These are phyloP conservation scores for Apostasia ramifera DNA, from an alignment of 106 monocot genomes.

Conservation along the genomic window DNA sequence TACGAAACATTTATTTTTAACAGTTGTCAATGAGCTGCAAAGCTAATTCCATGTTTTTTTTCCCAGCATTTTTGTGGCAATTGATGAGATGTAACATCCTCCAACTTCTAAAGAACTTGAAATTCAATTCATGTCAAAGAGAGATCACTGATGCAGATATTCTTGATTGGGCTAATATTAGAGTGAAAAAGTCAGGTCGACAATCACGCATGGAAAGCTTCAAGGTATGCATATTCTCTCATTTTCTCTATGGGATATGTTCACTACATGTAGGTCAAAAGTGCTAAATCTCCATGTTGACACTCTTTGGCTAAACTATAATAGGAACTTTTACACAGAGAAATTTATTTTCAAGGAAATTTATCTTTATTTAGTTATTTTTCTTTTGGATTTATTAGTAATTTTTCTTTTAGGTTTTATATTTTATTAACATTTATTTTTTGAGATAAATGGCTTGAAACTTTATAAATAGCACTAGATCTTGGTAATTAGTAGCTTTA, in stretches of 20 bases:
- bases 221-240: constrained; percentile 22
- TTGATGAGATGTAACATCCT: constrained; percentile 68
- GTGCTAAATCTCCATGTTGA: too few species aligned
- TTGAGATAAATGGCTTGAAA: too few species aligned
- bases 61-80: constrained; percentile 61
- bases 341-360: too few species aligned
- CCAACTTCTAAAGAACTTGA: constrained; percentile 56
- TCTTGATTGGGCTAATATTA: constrained; percentile 57
- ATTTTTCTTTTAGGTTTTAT: too few species aligned
- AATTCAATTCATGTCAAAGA: constrained; percentile 42
- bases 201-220: constrained; percentile 41
- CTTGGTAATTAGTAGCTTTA: too few species aligned
- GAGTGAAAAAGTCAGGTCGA: constrained; percentile 46
- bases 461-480: too few species aligned
- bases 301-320: too few species aligned
- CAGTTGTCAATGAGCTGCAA: neutral
- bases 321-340: too few species aligned
- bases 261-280: too few species aligned
- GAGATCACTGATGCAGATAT: constrained; percentile 57
- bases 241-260: neutral
- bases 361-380: too few species aligned
- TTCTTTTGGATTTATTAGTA: too few species aligned
- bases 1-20: neutral
- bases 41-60: neutral
- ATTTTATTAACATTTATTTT: too few species aligned